A percentile compares a stretch with the other conserved stretches of the same genome.
These are phyloP conservation scores for Penicillium cosmopolitanum DNA, from an alignment of 495 filamentous ascomycete species.

Conservation along the genomic window DNA sequence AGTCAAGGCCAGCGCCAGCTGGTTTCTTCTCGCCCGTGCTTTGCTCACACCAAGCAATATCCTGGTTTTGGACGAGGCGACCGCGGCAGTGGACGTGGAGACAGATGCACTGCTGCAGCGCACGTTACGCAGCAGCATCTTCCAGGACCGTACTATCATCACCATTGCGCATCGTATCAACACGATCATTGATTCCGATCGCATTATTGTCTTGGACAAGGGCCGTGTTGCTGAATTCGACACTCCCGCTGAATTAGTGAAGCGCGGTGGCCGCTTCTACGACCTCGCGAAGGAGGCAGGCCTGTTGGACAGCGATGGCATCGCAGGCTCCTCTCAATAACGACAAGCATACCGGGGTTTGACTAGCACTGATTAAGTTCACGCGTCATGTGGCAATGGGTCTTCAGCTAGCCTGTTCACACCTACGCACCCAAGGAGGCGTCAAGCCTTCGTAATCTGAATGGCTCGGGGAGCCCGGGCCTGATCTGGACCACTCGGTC, in stretches of 20 bases:
- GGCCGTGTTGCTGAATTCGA: conserved; percentile 64
- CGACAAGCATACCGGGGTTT: conserved; percentile 18
- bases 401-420: conserved; percentile 11
- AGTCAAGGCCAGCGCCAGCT: conserved; percentile 79
- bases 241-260: conserved; percentile 58
- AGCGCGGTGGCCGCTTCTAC: conserved; percentile 56
- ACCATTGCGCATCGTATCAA: conserved; percentile 98
- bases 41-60: conserved; percentile 96
- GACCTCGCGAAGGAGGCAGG: conserved; percentile 60
- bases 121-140: conserved; percentile 60
- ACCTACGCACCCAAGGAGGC: background rate
- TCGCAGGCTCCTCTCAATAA: conserved; percentile 28
- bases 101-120: conserved; percentile 81
- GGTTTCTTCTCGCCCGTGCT: conserved; percentile 85
- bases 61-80: conserved; percentile 95
- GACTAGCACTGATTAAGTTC: conserved; percentile 21
- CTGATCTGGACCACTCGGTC: conserved; percentile 15
- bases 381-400: conserved; percentile 11
- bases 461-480: conserved; percentile 31
- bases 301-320: conserved; percentile 53
- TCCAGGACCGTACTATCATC: conserved; percentile 92
- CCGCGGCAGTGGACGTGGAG: conserved; percentile 91
- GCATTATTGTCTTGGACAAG: conserved; percentile 84
- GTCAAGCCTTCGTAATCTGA: conserved; percentile 21
- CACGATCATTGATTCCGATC: conserved; percentile 91